Percentiles rank a stretch among this genome's conserved stretches.
Conservation (phyloP, 306 rosid genomes). For the Rubus idaeus region DNA sequence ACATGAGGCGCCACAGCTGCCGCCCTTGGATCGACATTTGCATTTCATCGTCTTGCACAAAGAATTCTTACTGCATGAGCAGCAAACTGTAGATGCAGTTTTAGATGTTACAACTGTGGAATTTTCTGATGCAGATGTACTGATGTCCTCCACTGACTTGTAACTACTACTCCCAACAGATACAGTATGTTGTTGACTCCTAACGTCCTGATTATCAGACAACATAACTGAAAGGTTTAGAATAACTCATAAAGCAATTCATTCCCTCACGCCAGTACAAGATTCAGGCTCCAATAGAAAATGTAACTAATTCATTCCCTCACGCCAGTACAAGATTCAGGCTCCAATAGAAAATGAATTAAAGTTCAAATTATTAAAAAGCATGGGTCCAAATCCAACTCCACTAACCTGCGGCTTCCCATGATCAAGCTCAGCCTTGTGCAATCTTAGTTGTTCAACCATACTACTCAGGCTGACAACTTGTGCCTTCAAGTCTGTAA, state of each 20-base stretch:
- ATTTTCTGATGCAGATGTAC: slow-evolving; percentile 41
- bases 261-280: slow-evolving; percentile 3
- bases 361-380: slow-evolving; percentile 2
- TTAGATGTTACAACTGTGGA: slow-evolving; percentile 33
- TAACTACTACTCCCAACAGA: slow-evolving; percentile 37
- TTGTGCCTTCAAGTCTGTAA: slow-evolving; percentile 69
- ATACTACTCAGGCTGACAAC: slow-evolving; percentile 48
- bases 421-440: slow-evolving; percentile 43
- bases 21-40: slow-evolving; percentile 74
- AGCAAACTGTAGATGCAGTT: slow-evolving; percentile 50
- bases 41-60: slow-evolving; percentile 89
- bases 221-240: slow-evolving; percentile 18
- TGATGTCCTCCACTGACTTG: slow-evolving; percentile 27
- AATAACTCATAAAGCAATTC: background rate
- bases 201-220: slow-evolving; percentile 43
- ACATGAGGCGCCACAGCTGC: slow-evolving; percentile 72
- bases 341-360: background rate
- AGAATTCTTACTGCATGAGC: slow-evolving; percentile 78
- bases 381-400: slow-evolving; percentile 14
- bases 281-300: background rate
- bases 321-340: background rate
- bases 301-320: slow-evolving; percentile 4
- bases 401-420: slow-evolving; percentile 57
- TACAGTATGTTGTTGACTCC: slow-evolving; percentile 39
- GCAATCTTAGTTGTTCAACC: slow-evolving; percentile 57